Conservation (phyloP, 768 basidiomycete species). For the Antrodiella citrinella region DNA sequence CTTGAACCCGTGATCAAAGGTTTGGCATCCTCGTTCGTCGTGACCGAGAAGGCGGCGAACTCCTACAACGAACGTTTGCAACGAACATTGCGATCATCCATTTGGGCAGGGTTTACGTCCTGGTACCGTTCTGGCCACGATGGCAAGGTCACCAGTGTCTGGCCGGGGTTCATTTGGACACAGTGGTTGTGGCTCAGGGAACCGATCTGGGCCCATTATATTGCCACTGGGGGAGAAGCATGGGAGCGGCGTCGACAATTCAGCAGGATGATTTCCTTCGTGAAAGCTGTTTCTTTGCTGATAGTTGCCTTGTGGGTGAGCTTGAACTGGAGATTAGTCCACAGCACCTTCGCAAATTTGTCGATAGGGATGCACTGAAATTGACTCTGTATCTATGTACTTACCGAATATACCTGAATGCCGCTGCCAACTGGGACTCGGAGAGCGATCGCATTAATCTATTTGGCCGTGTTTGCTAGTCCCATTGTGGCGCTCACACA, state of each 20-base stretch:
- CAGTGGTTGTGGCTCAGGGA: constrained; percentile 9
- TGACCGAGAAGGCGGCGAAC: constrained; percentile 10
- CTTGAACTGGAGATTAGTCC: neutral
- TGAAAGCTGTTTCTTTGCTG: neutral
- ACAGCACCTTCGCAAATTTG: too few relatives aligned
- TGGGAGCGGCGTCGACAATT: neutral
- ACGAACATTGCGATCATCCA: neutral
- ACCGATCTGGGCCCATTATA: constrained; percentile 9
- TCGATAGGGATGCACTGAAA: too few relatives aligned
- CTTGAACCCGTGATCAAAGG: constrained; percentile 9
- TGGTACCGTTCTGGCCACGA: constrained; percentile 8
- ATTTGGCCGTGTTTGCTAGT: neutral
- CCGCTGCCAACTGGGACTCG: too few relatives aligned
- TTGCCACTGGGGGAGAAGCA: neutral
- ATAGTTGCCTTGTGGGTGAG: neutral
- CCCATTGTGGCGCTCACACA: neutral
- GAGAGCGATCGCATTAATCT: too few relatives aligned
- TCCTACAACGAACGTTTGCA: constrained; percentile 21
- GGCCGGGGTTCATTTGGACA: constrained; percentile 4
- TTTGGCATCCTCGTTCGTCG: constrained; percentile 16
- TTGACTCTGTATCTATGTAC: too few relatives aligned
- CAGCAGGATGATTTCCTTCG: neutral
- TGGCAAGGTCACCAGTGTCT: constrained; percentile 12
- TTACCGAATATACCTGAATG: too few relatives aligned
- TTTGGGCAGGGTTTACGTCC: constrained; percentile 6